Percentiles rank a stretch among this genome's conserved stretches.
Conservation (phyloP, 352 stramenopile genomes). For the Phytophthora ohioensis region DNA sequence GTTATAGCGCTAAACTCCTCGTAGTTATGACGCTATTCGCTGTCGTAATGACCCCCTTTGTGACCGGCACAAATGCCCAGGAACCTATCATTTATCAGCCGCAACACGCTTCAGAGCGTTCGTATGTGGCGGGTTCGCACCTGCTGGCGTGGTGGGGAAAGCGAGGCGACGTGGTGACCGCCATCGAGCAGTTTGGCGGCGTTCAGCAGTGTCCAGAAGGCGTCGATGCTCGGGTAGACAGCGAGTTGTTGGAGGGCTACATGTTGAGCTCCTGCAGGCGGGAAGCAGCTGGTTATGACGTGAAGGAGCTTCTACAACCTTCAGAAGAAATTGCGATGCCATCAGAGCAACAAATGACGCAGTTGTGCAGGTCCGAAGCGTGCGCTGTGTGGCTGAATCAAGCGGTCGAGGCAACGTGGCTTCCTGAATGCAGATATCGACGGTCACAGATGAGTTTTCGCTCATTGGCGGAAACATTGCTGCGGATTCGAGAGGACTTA, state of each 20-base stretch:
- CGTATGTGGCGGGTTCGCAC: constrained; percentile 31
- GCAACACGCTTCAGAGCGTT: not conserved
- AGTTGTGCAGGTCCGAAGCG: constrained; percentile 34
- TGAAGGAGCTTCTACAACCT: constrained; percentile 23
- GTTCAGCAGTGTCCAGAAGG: constrained; percentile 40
- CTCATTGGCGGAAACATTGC: constrained; percentile 43
- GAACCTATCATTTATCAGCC: constrained; percentile 24
- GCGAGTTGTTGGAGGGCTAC: constrained; percentile 28
- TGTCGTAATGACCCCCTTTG: constrained; percentile 1
- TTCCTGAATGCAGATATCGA: constrained; percentile 46
- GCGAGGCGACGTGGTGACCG: constrained; percentile 22
- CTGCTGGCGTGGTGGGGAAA: constrained; percentile 27
- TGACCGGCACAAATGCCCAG: not conserved
- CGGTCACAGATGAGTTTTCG: constrained; percentile 39
- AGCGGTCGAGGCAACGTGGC: constrained; percentile 25
- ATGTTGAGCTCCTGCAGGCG: constrained; percentile 24
- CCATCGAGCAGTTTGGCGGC: constrained; percentile 27
- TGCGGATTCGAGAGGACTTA: constrained; percentile 40
- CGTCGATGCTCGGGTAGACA: constrained; percentile 38
- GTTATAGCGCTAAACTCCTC: constrained; percentile 14
- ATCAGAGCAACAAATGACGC: constrained; percentile 29
- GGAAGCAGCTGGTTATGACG: constrained; percentile 27
- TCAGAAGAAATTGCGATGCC: constrained; percentile 18
- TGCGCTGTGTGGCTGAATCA: constrained; percentile 35
- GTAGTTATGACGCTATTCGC: constrained; percentile 20